Percentiles rank a stretch among this genome's conserved stretches.
Evolutionary conservation across 805 yeast species (phyloP).

Genomic region (Cyberlindnera euphorbiiphila): DNA sequence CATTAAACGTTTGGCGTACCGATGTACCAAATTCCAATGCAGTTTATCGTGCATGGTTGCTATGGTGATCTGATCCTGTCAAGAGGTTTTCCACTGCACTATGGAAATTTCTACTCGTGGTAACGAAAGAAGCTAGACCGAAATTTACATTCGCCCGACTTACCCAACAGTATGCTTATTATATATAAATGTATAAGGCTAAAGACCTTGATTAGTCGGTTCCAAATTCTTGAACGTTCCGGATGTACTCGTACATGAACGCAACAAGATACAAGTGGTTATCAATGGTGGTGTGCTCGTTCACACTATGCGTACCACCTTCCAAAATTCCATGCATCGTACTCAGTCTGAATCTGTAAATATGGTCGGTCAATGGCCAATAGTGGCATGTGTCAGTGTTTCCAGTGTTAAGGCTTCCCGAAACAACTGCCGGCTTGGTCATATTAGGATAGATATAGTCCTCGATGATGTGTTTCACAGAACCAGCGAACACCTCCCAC

Average conservation of each 20-base stretch:
- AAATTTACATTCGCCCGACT: no score
- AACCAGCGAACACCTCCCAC: constrained; percentile 60
- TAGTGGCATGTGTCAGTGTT: constrained; percentile 69
- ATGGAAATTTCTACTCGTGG: no score
- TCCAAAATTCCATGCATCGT: constrained; percentile 32
- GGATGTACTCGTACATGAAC: constrained; percentile 46
- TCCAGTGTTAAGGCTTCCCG: constrained; percentile 62
- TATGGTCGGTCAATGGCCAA: constrained; percentile 58
- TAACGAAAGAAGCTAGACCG: no score
- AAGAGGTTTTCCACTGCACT: no score
- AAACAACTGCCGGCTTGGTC: constrained; percentile 37
- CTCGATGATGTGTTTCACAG: constrained; percentile 58
- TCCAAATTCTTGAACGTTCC: constrained; percentile 34
- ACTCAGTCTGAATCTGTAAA: constrained; percentile 58
- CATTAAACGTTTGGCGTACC: no score
- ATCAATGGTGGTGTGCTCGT: constrained; percentile 49
- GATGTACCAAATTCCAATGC: no score
- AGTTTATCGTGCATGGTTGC: no score
- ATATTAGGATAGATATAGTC: constrained; percentile 40
- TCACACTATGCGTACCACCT: constrained; percentile 49
- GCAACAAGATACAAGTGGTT: constrained; percentile 51
- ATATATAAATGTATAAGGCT: not conserved
- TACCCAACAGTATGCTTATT: no score
- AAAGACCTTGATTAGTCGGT: not conserved
- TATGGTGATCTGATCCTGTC: no score